Percentiles rank a stretch among this genome's conserved stretches.
Evolutionary conservation across 2,329 filamentous ascomycete genomes (phyloP).

Genomic region (Arthroderma sp.): DNA sequence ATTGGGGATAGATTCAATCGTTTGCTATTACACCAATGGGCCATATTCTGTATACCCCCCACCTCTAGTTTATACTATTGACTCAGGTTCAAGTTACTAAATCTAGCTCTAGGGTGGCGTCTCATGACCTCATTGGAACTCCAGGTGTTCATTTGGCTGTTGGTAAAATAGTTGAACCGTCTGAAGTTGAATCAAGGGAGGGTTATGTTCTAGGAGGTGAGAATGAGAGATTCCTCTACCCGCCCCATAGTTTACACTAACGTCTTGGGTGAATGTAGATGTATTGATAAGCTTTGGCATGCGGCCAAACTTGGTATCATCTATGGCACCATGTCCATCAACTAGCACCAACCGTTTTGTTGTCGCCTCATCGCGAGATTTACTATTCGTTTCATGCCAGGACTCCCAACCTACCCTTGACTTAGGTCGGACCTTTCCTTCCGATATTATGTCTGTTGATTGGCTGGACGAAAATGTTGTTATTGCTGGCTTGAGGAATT

Average conservation of each 20-base stretch:
- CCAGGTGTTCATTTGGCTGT: not conserved
- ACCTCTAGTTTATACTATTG: not conserved
- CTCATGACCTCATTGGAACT: not conserved
- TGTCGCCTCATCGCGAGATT: constrained; percentile 25
- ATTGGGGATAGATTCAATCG: not conserved
- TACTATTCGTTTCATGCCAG: constrained; percentile 20
- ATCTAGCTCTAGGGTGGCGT: not conserved
- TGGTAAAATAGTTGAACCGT: constrained; percentile 1
- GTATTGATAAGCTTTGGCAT: constrained; percentile 11
- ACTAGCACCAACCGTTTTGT: constrained; percentile 21
- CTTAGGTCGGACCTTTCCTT: constrained; percentile 12
- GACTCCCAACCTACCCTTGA: constrained; percentile 19
- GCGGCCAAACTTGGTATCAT: constrained; percentile 22
- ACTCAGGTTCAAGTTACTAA: too few species aligned
- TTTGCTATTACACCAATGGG: constrained; percentile 24
- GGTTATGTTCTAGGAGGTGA: constrained; percentile 2
- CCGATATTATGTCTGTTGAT: constrained; percentile 21
- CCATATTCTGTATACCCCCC: constrained; percentile 10
- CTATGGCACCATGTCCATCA: constrained; percentile 22
- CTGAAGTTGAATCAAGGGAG: not conserved
- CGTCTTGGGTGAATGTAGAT: not conserved
- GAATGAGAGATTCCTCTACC: too few species aligned
- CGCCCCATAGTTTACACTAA: not conserved
- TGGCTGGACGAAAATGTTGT: constrained; percentile 26
- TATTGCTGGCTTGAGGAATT: constrained; percentile 23